Percentiles rank a stretch among this genome's conserved stretches.
Evolutionary conservation across 768 basidiomycete species (phyloP).

Genomic region (Lepiota venenata): DNA sequence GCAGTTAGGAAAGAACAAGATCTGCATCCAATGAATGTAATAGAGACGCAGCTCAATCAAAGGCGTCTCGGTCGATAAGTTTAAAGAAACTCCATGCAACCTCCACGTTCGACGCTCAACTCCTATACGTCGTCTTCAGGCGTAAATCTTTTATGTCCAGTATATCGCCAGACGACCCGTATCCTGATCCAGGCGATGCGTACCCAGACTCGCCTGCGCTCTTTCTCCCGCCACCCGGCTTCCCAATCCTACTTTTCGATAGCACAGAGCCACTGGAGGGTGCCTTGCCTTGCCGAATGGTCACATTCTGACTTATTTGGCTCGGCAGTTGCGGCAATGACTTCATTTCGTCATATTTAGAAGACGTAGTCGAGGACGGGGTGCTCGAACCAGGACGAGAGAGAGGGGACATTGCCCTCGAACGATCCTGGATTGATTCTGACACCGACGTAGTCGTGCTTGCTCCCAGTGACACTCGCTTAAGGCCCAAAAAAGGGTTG

Average conservation of each 20-base stretch:
- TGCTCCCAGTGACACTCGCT: constrained; percentile 63
- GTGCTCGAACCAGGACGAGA: constrained; percentile 25
- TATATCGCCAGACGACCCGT: constrained; percentile 13
- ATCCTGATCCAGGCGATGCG: not conserved
- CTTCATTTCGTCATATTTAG: constrained; percentile 31
- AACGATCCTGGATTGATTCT: constrained; percentile 28
- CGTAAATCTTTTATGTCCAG: constrained; percentile 29
- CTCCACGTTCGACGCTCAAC: constrained; percentile 1
- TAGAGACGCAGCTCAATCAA: constrained; percentile 8
- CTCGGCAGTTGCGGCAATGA: constrained; percentile 39
- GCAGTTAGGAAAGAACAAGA: not conserved
- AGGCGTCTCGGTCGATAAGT: constrained; percentile 3
- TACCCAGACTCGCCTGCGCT: constrained; percentile 17
- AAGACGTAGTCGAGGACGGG: constrained; percentile 24
- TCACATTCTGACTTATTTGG: constrained; percentile 33
- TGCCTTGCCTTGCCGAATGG: constrained; percentile 42
- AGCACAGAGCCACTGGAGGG: constrained; percentile 32
- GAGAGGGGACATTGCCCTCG: constrained; percentile 30
- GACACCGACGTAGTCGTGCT: constrained; percentile 31
- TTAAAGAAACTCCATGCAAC: not conserved
- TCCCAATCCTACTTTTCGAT: constrained; percentile 48
- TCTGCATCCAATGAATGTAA: constrained; percentile 8
- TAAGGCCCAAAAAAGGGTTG: constrained; percentile 38
- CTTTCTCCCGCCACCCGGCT: constrained; percentile 35
- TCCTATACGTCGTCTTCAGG: constrained; percentile 22